Base-by-base conservation (phyloP, 208 protist genomes). In the Leishmania major region DNA sequence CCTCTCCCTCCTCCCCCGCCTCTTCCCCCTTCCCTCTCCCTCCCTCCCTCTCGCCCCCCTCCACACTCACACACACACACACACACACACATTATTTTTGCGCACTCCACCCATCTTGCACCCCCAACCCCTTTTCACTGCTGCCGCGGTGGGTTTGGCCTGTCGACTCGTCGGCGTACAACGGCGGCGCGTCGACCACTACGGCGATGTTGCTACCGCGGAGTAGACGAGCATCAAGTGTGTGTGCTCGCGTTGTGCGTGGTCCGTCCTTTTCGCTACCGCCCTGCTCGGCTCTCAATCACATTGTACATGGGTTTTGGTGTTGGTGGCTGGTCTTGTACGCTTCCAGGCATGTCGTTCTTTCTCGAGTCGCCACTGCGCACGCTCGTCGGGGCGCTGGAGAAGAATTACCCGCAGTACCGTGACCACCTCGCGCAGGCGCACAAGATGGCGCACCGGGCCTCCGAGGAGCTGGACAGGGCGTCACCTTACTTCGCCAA, bases 391-490 rank as follows among this genome's bases (percentile, higher is more conserved):
- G 59, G n/a, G 28, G 55, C 80, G 1, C 73, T 92, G 35, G 81
- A 88, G 77, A 82, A 88, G 59, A 91, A 88, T 74, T 93, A 90
- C 77, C 92, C 90, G 35, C 59, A 87, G 57, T 86, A 89, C 69
- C 84, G 81, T 76, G 25, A 79, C 5, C 53, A 84, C 19, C 78
- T 95, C 10, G 45, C 79, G 13, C 28, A 77, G 57, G 85, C 83
- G 7, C 60, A 88, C 25, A 84, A 82, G 62, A 66, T 84, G 13
- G 76, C 83, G 37, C 22, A 76, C n/a, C 71, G 85, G 80, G 64
- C 82, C 40, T 35, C 84, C 53, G 40, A 64, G 17, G 60, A 77
- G 8, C 62, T 95, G 4, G 84, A 87, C 76, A 77, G 37, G 43
- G 85, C 75, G 11, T 53, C 86, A 1, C 84, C 83, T 1, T 81